These are phyloP conservation scores for Brassica carinata DNA, from an alignment of 345 rosid genomes.

Conservation along the genomic window DNA sequence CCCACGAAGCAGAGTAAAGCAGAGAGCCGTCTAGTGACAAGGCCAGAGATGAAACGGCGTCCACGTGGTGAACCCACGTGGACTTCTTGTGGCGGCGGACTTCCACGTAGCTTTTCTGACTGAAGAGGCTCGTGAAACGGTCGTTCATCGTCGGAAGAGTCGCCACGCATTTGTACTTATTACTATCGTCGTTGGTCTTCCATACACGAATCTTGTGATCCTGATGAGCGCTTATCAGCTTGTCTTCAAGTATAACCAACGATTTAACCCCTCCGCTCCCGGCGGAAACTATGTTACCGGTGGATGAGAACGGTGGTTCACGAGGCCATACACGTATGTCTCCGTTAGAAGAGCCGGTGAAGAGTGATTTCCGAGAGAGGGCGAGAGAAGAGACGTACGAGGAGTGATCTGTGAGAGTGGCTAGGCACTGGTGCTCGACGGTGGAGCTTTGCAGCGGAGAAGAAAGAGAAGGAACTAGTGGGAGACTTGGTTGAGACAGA, in stretches of 20 bases:
- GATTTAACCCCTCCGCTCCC: slow-evolving; percentile 62
- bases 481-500: slow-evolving; percentile 52
- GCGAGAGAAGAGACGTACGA: slow-evolving; percentile 59
- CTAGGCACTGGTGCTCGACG: slow-evolving; percentile 46
- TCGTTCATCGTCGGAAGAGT: slow-evolving; percentile 67
- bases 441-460: slow-evolving; percentile 25
- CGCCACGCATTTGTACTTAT: slow-evolving; percentile 47
- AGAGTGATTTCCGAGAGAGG: slow-evolving; percentile 47
- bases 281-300: slow-evolving; percentile 23
- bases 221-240: slow-evolving; percentile 71
- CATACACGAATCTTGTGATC: slow-evolving; percentile 77
- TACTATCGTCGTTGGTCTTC: slow-evolving; percentile 52
- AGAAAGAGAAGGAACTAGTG: slow-evolving; percentile 60
- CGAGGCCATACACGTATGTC: slow-evolving; percentile 57
- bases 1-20: slow-evolving; percentile 87
- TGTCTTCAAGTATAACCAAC: slow-evolving; percentile 48
- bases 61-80: slow-evolving; percentile 83
- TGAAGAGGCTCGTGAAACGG: slow-evolving; percentile 50
- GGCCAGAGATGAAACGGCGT: slow-evolving; percentile 66
- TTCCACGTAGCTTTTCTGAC: slow-evolving; percentile 55
- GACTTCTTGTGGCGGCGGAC: slow-evolving; percentile 70
- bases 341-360: slow-evolving; percentile 57
- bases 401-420: slow-evolving; percentile 54
- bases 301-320: slow-evolving; percentile 13
- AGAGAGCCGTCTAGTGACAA: slow-evolving; percentile 42